Evolutionary conservation across 1,284 basidiomycete species (phyloP).

Genomic region (Trametes hirsuta): DNA sequence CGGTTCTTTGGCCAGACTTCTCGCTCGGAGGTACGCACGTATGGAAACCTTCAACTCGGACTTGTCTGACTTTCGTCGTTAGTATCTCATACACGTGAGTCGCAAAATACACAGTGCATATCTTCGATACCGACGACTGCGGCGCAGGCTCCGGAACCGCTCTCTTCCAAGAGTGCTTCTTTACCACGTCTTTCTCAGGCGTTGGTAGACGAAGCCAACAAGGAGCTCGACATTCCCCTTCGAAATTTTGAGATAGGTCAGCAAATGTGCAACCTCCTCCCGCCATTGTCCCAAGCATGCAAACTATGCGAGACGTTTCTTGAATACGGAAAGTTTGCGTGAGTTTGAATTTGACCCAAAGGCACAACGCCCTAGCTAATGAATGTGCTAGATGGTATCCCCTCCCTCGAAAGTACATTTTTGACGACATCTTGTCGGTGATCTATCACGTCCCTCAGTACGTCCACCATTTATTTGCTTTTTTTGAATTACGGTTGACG

Average conservation of each 20-base stretch:
- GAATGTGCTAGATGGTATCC: constrained; percentile 29
- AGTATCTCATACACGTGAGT: constrained; percentile 59
- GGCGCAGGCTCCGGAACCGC: constrained; percentile 27
- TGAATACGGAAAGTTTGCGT: constrained; percentile 56
- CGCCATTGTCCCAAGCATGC: constrained; percentile 55
- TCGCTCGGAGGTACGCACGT: constrained; percentile 56
- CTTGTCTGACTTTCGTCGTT: not conserved
- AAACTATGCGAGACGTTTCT: constrained; percentile 58
- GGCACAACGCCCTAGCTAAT: not conserved
- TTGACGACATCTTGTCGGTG: constrained; percentile 50
- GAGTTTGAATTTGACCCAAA: constrained; percentile 18
- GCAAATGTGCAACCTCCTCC: constrained; percentile 48
- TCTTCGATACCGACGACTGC: not conserved
- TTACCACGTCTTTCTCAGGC: constrained; percentile 29
- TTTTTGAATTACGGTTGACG: not conserved
- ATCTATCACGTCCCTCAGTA: constrained; percentile 50
- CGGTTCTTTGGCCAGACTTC: constrained; percentile 65
- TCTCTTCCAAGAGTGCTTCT: not conserved
- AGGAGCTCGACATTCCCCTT: constrained; percentile 37
- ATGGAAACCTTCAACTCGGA: not conserved
- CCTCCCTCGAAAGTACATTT: constrained; percentile 40
- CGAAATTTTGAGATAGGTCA: constrained; percentile 38
- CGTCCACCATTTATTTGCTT: not conserved
- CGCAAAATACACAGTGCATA: too few relatives aligned
- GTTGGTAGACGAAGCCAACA: constrained; percentile 31